Conservation (phyloP, 768 basidiomycete genomes). For the Leccinum incarnatum region DNA sequence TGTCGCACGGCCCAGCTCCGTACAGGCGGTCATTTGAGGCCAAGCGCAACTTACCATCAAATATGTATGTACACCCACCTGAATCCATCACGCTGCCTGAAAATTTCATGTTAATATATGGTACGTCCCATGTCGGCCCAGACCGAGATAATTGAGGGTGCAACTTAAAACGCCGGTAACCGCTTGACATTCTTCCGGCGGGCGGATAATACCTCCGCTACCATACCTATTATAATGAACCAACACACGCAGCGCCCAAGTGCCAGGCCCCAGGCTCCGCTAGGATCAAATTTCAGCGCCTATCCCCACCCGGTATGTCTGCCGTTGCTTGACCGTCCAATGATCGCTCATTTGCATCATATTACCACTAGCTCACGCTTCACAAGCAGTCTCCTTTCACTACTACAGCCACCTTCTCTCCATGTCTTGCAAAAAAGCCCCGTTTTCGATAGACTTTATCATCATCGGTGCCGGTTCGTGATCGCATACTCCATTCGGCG, state of each 20-base stretch:
- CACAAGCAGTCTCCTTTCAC: background rate
- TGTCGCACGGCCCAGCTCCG: background rate
- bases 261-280: slow-evolving; percentile 19
- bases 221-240: slow-evolving; percentile 9
- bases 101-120: background rate
- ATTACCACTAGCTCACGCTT: background rate
- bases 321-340: slow-evolving; percentile 15
- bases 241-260: slow-evolving; percentile 4
- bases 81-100: background rate
- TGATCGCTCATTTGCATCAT: slow-evolving; percentile 9
- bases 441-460: slow-evolving; percentile 31
- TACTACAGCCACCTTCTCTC: background rate
- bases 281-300: slow-evolving; percentile 8
- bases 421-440: slow-evolving; percentile 25
- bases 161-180: slow-evolving; percentile 8
- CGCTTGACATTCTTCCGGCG: background rate
- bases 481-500: background rate
- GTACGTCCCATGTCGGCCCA: background rate
- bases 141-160: background rate
- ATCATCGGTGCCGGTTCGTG: slow-evolving; percentile 29
- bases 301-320: background rate
- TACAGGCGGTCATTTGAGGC: background rate
- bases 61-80: background rate
- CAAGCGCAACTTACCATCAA: background rate
- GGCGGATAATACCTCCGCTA: slow-evolving; percentile 7